These are phyloP conservation scores for Clavispora fructus DNA, from an alignment of 805 yeast species.

Conservation along the genomic window DNA sequence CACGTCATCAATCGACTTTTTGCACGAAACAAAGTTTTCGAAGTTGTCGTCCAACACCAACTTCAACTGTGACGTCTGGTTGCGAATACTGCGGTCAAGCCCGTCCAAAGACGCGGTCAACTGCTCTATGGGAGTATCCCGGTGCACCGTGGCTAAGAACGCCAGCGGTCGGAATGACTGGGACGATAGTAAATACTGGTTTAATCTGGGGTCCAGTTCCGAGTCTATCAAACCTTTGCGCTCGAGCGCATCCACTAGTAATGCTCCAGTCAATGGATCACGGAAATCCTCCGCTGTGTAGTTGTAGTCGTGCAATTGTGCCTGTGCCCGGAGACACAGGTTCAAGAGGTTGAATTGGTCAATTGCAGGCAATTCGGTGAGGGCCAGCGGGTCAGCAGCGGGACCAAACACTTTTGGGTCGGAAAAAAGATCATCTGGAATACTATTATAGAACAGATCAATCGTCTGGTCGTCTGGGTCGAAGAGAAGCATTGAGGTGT, in stretches of 20 bases:
- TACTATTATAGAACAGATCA: slow-evolving; percentile 22
- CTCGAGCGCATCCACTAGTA: slow-evolving; percentile 24
- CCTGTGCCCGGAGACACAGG: slow-evolving; percentile 16
- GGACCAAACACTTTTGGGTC: slow-evolving; percentile 6
- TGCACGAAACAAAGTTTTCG: slow-evolving; percentile 31
- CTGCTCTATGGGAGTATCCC: slow-evolving; percentile 32
- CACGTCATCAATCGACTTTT: slow-evolving; percentile 34
- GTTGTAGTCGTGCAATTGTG: slow-evolving; percentile 5
- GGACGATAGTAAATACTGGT: slow-evolving; percentile 31
- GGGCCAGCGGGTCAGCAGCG: slow-evolving; percentile 13
- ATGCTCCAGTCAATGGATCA: slow-evolving; percentile 31
- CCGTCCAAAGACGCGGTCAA: slow-evolving; percentile 23
- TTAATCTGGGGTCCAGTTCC: slow-evolving; percentile 25
- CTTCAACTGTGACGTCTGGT: slow-evolving; percentile 33
- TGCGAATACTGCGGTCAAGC: slow-evolving; percentile 30
- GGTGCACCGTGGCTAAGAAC: slow-evolving; percentile 32
- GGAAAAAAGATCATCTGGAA: slow-evolving; percentile 2
- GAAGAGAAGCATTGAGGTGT: slow-evolving; percentile 23
- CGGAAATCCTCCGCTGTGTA: slow-evolving; percentile 19
- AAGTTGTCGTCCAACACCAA: slow-evolving; percentile 33
- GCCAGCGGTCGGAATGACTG: slow-evolving; percentile 31
- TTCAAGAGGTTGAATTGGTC: slow-evolving; percentile 29
- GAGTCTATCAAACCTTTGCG: slow-evolving; percentile 20
- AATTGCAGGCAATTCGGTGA: slow-evolving; percentile 18
- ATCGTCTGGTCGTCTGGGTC: slow-evolving; percentile 25